These are phyloP conservation scores for Paracamarosporium sp. DNA, from an alignment of 2,329 filamentous ascomycete species.

Conservation along the genomic window DNA sequence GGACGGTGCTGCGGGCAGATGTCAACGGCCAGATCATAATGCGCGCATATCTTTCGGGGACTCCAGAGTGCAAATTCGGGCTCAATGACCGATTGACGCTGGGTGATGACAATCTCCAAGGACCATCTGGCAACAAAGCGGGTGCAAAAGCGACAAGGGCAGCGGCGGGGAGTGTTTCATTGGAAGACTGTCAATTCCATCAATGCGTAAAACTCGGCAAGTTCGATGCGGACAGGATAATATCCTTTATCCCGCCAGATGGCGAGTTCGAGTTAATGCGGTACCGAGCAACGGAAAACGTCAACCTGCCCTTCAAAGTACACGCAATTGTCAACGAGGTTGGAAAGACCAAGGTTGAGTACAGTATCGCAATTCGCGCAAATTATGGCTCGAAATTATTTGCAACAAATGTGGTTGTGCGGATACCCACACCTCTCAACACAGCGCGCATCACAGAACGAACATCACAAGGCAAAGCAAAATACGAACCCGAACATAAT, in stretches of 20 bases:
- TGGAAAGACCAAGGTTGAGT: conserved; percentile 96
- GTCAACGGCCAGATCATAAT: conserved; percentile 98
- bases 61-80: conserved; percentile 98
- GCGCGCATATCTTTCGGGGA: conserved; percentile 96
- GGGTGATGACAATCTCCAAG: conserved; percentile 69
- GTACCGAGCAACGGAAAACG: conserved; percentile 97
- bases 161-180: conserved; percentile 90
- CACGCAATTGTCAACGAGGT: conserved; percentile 98
- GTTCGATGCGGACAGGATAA: conserved; percentile 95
- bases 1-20: conserved; percentile 91
- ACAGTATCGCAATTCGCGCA: conserved; percentile 95
- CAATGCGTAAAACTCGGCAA: conserved; percentile 98
- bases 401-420: conserved; percentile 92
- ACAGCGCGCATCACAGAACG: conserved; percentile 93
- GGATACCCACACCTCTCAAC: conserved; percentile 95
- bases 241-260: conserved; percentile 95
- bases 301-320: conserved; percentile 98
- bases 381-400: conserved; percentile 98
- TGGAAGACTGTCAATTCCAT: conserved; percentile 98
- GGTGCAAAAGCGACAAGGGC: conserved; percentile 92
- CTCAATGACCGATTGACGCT: conserved; percentile 93
- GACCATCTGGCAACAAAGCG: conserved; percentile 74
- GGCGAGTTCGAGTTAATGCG: conserved; percentile 99
- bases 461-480: conserved; percentile 94
- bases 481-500: conserved; percentile 98